Evolutionary conservation across 2,329 filamentous ascomycete species (phyloP), one percentile per base, ranked within the genome.

Genomic region (Aaosphaeria pasadenensis): DNA sequence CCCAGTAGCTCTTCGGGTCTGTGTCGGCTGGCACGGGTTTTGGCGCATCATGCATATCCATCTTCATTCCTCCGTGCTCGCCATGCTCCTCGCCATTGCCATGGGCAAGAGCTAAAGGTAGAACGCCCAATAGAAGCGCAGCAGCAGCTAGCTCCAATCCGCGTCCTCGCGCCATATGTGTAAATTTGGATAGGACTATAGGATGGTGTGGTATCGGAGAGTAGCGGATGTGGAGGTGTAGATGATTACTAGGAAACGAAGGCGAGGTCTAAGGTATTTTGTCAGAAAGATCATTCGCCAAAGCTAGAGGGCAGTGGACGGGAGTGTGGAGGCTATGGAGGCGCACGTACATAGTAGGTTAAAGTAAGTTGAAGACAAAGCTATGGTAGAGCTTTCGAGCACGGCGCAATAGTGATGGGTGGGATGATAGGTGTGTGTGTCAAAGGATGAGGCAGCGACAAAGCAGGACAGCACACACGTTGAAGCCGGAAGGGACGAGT

Each of bases 1-100:
- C 68, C 70, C 86, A 87, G 65, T 87, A 88, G 49, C 75, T 83
- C n/a, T 72, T 70, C 6, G 74, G 45, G 2, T 49, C 57, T 28
- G 51, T 47, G 33, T 52, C 45, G 4, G 59, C 49, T 17, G 50
- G 42, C 17, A 53, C 55, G 30, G 58, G 48, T 9, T 55, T 48
- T 33, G 57, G 51, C 45, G 52, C 54, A 17, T 50, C 47, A 43
- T 28, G 36, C 63, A 63, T 67, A 11, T 52, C 52, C 50, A 53
- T 54, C 13, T 13, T 43, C 28, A 40, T 48, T 32, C 33, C 45
- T 45, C 49, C 39, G 43, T 62, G 58, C 39, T 69, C 64, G 49
- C 72, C 73, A 55, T 76, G 74, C 33, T 36, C 33, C n/a, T 36
- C 33, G 33, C 33, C 33, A 36, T 36, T 9, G 50, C 72, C 73